Evolutionary conservation across 768 basidiomycete species (phyloP), one percentile per base, ranked within the genome.

Genomic region (Podaxis sp.): DNA sequence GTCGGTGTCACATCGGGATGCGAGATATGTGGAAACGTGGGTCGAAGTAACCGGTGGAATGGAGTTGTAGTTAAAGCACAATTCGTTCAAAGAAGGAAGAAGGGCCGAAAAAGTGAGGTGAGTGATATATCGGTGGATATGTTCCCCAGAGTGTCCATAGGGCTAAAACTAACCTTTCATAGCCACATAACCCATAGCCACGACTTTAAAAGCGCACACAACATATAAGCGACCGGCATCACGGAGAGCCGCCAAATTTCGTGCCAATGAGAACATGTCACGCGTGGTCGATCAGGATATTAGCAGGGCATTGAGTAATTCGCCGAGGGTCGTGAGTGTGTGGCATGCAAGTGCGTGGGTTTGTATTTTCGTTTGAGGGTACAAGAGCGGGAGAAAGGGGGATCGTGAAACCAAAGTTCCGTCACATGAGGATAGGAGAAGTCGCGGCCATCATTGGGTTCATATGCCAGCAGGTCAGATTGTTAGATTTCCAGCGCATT

Each of bases 171-270:
- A 69, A 86, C 86, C 80, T 73, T 79, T 83, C 86, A 88, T 88
- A 57, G 82, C 69, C 55, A 75, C 63, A 71, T 85, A 87, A 37
- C 86, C 86, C 61, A 80, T 66, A 44, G 79, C 77, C 73, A 82
- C 77, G 63, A 86, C 85, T 87, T 67, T 37, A 55, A 32, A 50
- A 55, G 59, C 7, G 47, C 46, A 54, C 14, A 32, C 53, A 55
- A 61, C 18, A 48, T 61, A 37, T 36, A 27, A 50, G 28, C 27
- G 25, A 52, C 50, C 50, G 38, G 57, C 14, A 35, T 60, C 40
- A 47, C 21, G 59, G 37, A 54, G 59, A 54, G 46, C 28, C 59
- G 47, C 32, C 42, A 42, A 23, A 46, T 42, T 51, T 4, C 18
- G 6, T 21, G 21, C 52, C 51, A 18, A 51, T 57, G 23, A 44